Conservation (phyloP, 352 stramenopile species). For the Phytopythium chamaehyphon region DNA sequence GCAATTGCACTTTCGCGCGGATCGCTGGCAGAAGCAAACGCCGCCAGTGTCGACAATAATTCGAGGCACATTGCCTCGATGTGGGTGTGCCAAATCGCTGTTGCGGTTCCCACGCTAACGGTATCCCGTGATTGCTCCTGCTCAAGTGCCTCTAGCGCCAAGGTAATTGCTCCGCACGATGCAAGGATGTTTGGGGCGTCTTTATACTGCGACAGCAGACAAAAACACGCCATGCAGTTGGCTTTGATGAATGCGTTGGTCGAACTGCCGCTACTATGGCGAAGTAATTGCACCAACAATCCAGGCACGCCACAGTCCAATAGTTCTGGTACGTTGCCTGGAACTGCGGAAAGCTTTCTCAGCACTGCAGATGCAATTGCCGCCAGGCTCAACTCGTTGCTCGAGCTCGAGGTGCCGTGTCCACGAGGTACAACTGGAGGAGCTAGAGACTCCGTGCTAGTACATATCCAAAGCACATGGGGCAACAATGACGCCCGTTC, state of each 20-base stretch:
- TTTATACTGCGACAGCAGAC: conserved; percentile 43
- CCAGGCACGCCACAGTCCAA: conserved; percentile 50
- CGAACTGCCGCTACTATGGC: conserved; percentile 8
- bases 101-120: not conserved
- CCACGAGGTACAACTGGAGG: too few species aligned
- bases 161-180: conserved; percentile 50
- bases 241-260: conserved; percentile 43
- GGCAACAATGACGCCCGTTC: conserved; percentile 34
- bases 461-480: conserved; percentile 45
- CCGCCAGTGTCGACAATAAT: conserved; percentile 52
- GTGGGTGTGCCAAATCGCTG: conserved; percentile 11
- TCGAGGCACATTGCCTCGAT: conserved; percentile 68
- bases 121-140: conserved; percentile 10
- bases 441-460: conserved; percentile 1
- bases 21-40: conserved; percentile 52
- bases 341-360: conserved; percentile 60
- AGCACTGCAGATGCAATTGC: conserved; percentile 55
- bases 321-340: conserved; percentile 60
- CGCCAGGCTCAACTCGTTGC: not conserved
- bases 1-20: conserved; percentile 47
- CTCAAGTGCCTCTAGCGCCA: conserved; percentile 52
- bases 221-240: conserved; percentile 71
- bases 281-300: conserved; percentile 47
- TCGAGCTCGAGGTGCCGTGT: not conserved
- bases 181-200: conserved; percentile 40